Base-by-base conservation (phyloP, 2,329 filamentous ascomycete species). In the Colletotrichum ledebouriae region DNA sequence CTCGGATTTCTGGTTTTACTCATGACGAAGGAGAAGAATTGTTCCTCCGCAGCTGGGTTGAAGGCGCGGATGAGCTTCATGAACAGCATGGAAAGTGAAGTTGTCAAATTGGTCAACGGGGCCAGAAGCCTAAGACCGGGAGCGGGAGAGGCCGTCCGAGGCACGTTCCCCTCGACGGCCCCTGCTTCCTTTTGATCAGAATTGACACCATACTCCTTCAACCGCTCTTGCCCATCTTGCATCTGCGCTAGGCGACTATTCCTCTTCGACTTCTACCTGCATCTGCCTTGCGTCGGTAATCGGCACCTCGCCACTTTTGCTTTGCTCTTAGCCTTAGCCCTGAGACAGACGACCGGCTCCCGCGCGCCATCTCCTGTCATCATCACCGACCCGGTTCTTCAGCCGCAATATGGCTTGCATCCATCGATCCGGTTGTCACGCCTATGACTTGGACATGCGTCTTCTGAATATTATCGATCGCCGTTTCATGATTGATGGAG, bases 401-500 rank as follows among this genome's bases (percentile, higher is more conserved):
- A 55, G 65, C 55, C 60, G 53, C 49, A 68, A 49, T 37, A 61
- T 61, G 33, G n/a, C 22, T 33, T 52, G 60, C 49, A 17, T 64
- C 47, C 41, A 59, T 55, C 33, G 33, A 49, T 15, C 20, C 39
- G 17, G 50, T 53, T 57, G n/a, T 42, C 15, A 22, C 22, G 10
- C 42, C 42, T 6, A 39, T 39, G 11, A 46, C 49, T 22, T 66
- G 13, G 29, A 42, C 41, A 33, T 11, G 37, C 29, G 25, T 6
- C 29, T 34, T 15, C 9, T 11, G 46, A 22, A 20, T 7, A 20
- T 29, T 4, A 29, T 6, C 12, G 29, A 17, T 34, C 33, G 25
- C 47, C 22, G 12, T 17, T 13, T 15, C 39, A 17, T 63, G 52
- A 69, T 67, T 69, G 67, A 69, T 20, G 63, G 57, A 67, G 39